Evolutionary conservation across 1,139 yeast genomes (phyloP).

Genomic region (Sugiyamaella castrensis): DNA sequence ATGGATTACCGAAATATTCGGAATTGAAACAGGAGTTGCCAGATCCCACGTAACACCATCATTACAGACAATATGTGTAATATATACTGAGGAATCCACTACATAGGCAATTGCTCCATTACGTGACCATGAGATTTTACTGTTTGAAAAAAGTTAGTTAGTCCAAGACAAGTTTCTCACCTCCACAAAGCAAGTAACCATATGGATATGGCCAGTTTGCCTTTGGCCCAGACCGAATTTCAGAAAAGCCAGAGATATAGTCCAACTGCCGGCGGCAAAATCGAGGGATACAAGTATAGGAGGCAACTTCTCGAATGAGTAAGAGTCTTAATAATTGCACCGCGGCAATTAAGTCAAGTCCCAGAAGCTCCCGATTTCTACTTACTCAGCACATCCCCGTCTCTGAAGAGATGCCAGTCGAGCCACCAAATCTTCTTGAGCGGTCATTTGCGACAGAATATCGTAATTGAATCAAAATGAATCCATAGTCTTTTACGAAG

Average conservation of each 20-base stretch:
- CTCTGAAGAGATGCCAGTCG: constrained; percentile 23
- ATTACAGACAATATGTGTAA: constrained; percentile 61
- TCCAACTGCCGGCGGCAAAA: too few species aligned
- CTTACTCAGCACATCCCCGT: constrained; percentile 20
- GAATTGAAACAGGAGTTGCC: constrained; percentile 46
- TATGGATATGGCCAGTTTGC: too few species aligned
- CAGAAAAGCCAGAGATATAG: neutral
- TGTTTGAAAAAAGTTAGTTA: constrained; percentile 11
- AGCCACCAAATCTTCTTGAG: neutral
- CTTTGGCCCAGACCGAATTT: too few species aligned
- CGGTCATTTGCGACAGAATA: constrained; percentile 2
- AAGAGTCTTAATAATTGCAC: too few species aligned
- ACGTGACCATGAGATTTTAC: constrained; percentile 64
- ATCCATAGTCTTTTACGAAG: too few species aligned
- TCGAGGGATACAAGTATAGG: too few species aligned
- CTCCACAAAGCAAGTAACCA: too few species aligned
- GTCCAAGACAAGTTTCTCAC: too few species aligned
- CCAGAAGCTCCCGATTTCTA: too few species aligned
- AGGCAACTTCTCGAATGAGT: too few species aligned
- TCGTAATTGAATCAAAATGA: too few species aligned
- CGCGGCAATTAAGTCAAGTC: too few species aligned
- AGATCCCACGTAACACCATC: constrained; percentile 67
- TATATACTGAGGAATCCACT: constrained; percentile 40
- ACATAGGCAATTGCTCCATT: constrained; percentile 71
- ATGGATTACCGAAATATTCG: constrained; percentile 23